A percentile compares a stretch with the other conserved stretches of the same genome.
Evolutionary conservation across 2,329 filamentous ascomycete species (phyloP).

Genomic region (Monilinia polystroma): DNA sequence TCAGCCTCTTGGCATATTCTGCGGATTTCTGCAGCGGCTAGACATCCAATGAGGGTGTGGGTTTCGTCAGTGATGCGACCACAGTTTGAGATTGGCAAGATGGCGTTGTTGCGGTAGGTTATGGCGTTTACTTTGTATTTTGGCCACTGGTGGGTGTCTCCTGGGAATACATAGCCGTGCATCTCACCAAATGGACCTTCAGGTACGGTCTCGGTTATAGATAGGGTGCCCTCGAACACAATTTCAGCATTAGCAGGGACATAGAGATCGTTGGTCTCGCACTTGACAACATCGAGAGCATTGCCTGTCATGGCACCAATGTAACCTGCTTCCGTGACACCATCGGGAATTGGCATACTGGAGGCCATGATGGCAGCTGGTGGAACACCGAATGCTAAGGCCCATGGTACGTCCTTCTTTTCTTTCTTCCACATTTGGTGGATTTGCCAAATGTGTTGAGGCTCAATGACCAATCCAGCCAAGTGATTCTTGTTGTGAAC

Average conservation of each 20-base stretch:
- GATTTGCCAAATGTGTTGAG: too few relatives aligned
- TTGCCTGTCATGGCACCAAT: conserved; percentile 48
- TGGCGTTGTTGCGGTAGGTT: conserved; percentile 49
- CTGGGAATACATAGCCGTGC: conserved; percentile 48
- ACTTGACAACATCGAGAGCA: conserved; percentile 51
- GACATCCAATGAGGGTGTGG: too few relatives aligned
- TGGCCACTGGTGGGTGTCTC: conserved; percentile 43
- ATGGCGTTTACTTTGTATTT: conserved; percentile 48
- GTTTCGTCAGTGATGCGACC: conserved; percentile 41
- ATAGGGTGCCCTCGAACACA: conserved; percentile 51
- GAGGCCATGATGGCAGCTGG: too few relatives aligned
- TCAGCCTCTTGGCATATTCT: too few relatives aligned
- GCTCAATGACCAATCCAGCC: conserved; percentile 38
- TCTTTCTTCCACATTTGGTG: too few relatives aligned
- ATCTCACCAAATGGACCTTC: conserved; percentile 54
- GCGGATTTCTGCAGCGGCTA: too few relatives aligned
- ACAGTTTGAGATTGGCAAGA: conserved; percentile 47
- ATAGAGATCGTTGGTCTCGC: conserved; percentile 50
- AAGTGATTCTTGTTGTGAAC: conserved; percentile 47
- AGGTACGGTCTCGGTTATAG: conserved; percentile 44
- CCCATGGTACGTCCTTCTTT: too few relatives aligned
- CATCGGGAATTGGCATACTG: too few relatives aligned
- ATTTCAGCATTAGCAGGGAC: conserved; percentile 53
- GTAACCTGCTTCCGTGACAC: conserved; percentile 38
- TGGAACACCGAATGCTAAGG: too few relatives aligned